These are phyloP conservation scores for Candida xiaguanensis DNA, from an alignment of 805 yeast species.

Conservation along the genomic window DNA sequence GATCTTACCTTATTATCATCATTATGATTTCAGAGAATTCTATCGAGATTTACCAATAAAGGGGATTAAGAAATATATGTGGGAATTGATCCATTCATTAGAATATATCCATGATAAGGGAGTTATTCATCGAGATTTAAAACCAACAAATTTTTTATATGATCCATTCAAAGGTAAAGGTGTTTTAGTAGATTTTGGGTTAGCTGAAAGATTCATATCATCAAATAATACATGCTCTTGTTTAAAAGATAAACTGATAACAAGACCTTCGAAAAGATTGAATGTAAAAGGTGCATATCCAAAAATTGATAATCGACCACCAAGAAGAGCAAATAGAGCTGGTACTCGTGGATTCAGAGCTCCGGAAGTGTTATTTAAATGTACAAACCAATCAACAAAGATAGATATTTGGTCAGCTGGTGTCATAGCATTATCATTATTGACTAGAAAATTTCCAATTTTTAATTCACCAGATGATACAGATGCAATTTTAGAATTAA, in stretches of 20 bases:
- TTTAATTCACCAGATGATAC: conserved; percentile 92
- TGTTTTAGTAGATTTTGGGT: conserved; percentile 86
- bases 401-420: conserved; percentile 95
- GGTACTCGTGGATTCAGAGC: conserved; percentile 96
- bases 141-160: conserved; percentile 65
- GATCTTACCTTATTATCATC: conserved; percentile 85
- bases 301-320: conserved; percentile 82
- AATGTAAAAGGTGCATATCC: conserved; percentile 58
- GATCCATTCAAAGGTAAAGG: conserved; percentile 67
- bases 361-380: conserved; percentile 86
- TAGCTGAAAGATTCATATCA: conserved; percentile 60
- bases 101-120: conserved; percentile 51
- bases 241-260: conserved; percentile 15
- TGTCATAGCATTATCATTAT: conserved; percentile 73
- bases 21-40: conserved; percentile 84
- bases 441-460: conserved; percentile 82
- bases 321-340: conserved; percentile 93
- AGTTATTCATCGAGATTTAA: conserved; percentile 41
- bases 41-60: conserved; percentile 73
- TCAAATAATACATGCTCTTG: conserved; percentile 54
- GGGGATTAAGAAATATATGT: conserved; percentile 79
- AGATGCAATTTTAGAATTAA: conserved; percentile 84
- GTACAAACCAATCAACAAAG: conserved; percentile 76
- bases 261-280: conserved; percentile 19
- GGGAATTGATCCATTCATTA: conserved; percentile 73